A percentile compares a stretch with the other conserved stretches of the same genome.
These are phyloP conservation scores for Nannizziopsis barbatae DNA, from an alignment of 2,329 filamentous ascomycete species.

Conservation along the genomic window DNA sequence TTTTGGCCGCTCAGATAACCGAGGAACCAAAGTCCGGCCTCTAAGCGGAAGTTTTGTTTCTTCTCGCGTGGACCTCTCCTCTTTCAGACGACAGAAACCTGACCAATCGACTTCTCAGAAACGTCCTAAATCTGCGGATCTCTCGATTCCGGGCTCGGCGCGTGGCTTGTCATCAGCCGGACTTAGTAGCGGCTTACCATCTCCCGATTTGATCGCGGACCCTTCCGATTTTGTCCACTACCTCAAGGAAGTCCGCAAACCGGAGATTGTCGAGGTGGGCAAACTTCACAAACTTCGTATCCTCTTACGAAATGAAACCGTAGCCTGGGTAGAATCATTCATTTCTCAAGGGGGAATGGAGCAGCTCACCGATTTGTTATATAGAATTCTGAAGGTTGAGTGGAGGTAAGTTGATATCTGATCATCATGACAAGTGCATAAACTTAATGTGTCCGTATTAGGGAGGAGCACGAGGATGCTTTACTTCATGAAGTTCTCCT, in stretches of 20 bases:
- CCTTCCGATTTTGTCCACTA: conserved; percentile 81
- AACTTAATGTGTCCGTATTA: conserved; percentile 27
- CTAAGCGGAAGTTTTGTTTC: conserved; percentile 71
- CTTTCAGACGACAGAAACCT: conserved; percentile 62
- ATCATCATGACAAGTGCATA: background rate
- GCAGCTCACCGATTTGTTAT: conserved; percentile 73
- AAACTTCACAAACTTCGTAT: conserved; percentile 87
- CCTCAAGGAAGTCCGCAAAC: conserved; percentile 66
- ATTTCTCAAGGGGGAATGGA: conserved; percentile 83
- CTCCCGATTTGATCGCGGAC: conserved; percentile 54
- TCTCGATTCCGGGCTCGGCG: conserved; percentile 52
- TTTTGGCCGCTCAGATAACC: conserved; percentile 30
- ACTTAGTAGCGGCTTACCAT: conserved; percentile 51
- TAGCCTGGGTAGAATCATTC: conserved; percentile 89
- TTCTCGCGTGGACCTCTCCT: conserved; percentile 56
- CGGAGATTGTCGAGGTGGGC: conserved; percentile 79
- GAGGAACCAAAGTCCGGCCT: conserved; percentile 40
- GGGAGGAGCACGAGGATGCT: conserved; percentile 90
- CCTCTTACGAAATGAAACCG: conserved; percentile 83
- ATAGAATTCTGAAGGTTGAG: conserved; percentile 89
- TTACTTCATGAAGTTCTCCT: conserved; percentile 84
- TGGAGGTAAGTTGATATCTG: conserved; percentile 60
- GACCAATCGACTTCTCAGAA: conserved; percentile 55
- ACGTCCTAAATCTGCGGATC: conserved; percentile 60
- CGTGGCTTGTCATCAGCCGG: conserved; percentile 36